Conservation (phyloP, 108 stramenopile genomes). For the Thalassiosira profunda region DNA sequence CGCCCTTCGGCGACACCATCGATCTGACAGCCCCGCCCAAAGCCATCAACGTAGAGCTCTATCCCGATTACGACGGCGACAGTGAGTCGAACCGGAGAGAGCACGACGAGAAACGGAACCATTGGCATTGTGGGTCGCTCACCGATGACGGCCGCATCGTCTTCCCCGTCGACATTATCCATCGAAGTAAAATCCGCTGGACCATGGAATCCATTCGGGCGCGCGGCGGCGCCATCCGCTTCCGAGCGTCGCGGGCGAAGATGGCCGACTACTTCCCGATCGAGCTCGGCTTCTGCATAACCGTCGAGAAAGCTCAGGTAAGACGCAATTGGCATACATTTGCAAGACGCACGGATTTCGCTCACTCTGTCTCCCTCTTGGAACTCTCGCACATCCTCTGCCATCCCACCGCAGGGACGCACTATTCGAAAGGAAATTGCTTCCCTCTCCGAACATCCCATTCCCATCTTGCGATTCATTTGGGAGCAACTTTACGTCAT, state of each 20-base stretch:
- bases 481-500: background rate
- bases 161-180: constrained; percentile 10
- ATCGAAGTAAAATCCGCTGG: background rate
- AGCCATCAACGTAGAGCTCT: constrained; percentile 14
- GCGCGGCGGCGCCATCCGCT: background rate
- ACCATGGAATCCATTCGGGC: constrained; percentile 5
- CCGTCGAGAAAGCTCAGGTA: constrained; percentile 8
- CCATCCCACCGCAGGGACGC: too few relatives aligned
- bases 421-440: background rate
- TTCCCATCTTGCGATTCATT: background rate
- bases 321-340: too few relatives aligned
- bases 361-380: too few relatives aligned
- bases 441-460: background rate
- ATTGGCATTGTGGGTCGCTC: background rate
- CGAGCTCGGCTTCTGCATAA: constrained; percentile 21
- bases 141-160: background rate
- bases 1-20: constrained; percentile 7
- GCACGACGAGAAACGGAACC: background rate
- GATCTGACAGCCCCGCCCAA: constrained; percentile 5
- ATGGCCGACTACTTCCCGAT: constrained; percentile 6
- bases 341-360: too few relatives aligned
- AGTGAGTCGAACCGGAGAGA: background rate
- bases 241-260: background rate
- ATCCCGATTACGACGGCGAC: background rate
- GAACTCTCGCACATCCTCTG: too few relatives aligned